These are phyloP conservation scores for Mycena epipterygia DNA, from an alignment of 768 basidiomycete genomes.

Conservation along the genomic window DNA sequence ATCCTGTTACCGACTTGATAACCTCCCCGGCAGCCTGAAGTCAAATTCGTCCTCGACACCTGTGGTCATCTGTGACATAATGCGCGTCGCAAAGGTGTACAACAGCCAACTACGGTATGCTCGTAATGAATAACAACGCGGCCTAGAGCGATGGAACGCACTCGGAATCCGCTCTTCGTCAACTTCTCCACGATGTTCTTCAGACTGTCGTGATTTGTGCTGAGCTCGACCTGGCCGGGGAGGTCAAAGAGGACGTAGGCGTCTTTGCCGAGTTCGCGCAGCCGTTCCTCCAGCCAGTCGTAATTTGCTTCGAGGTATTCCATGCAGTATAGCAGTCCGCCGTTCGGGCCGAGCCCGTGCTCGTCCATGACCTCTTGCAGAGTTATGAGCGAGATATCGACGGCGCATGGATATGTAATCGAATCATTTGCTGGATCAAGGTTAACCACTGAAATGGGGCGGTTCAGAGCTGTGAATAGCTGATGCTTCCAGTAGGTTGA, in stretches of 20 bases:
- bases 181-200: slow-evolving; percentile 83
- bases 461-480: slow-evolving; percentile 86
- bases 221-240: slow-evolving; percentile 97
- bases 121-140: slow-evolving; percentile 21
- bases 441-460: slow-evolving; percentile 93
- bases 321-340: slow-evolving; percentile 96
- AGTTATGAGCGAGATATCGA: slow-evolving; percentile 90
- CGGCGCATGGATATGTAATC: slow-evolving; percentile 91
- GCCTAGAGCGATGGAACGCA: slow-evolving; percentile 57
- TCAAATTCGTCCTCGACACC: not conserved
- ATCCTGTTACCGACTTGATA: not conserved
- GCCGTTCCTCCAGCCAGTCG: slow-evolving; percentile 84
- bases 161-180: slow-evolving; percentile 84
- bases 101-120: slow-evolving; percentile 78
- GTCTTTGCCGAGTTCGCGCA: slow-evolving; percentile 76
- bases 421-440: slow-evolving; percentile 95
- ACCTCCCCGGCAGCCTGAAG: not conserved
- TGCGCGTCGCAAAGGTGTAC: slow-evolving; percentile 98
- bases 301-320: slow-evolving; percentile 97
- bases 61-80: slow-evolving; percentile 75
- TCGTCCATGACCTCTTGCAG: slow-evolving; percentile 90
- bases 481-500: slow-evolving; percentile 93
- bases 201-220: slow-evolving; percentile 94
- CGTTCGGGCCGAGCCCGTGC: slow-evolving; percentile 92
- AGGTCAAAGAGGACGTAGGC: slow-evolving; percentile 95